Base-by-base conservation (phyloP, 2,329 filamentous ascomycete genomes). In the Chaetomiaceae sp. region DNA sequence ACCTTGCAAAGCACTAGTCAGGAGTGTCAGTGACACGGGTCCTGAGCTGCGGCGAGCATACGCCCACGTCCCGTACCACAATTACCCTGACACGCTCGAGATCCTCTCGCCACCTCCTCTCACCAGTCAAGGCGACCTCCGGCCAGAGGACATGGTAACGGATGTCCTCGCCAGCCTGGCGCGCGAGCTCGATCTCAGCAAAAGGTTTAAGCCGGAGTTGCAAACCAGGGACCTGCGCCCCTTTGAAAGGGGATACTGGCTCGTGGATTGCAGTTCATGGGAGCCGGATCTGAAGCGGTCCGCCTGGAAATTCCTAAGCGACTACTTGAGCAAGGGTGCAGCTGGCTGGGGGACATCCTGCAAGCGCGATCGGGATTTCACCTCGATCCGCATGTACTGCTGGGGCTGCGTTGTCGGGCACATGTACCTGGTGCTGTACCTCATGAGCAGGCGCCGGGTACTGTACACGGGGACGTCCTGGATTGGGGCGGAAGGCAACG, bases 221-320 rank as follows among this genome's bases (percentile, higher is more conserved):
- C 74, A 79, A 47, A 69, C 70, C 1, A 74, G 85, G 4, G 64
- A 68, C 0, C 69, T 86, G 1, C 69, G 75, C 2, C 69, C 70
- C 0, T 78, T 86, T 33, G 90, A 95, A 66, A 78, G 91, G 14
- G 91, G 90, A 0, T 84, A 87, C 68, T 96, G 91, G 91, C 67
- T 75, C 2, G 62, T 96, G 4, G 73, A 83, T 58, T 83, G 79
- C 59, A 64, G 69, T 0, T 46, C 60, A 1, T 90, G 86, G 86
- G 64, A 71, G 0, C 48, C 64, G 0, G 66, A 69, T 0, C 62
- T 76, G 4, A 78, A 80, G 45, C 66, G 72, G 14, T 70, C 75
- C 2, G 76, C 83, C 7, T 91, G 87, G 86, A 67, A 70, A 0
- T 84, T 79, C 46, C 69, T 90, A 21, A 73, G 73, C 5, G 77